phyloP scores from a whole-genome alignment of 2,329 filamentous ascomycete species.

The Trichoderma sp. region DNA sequence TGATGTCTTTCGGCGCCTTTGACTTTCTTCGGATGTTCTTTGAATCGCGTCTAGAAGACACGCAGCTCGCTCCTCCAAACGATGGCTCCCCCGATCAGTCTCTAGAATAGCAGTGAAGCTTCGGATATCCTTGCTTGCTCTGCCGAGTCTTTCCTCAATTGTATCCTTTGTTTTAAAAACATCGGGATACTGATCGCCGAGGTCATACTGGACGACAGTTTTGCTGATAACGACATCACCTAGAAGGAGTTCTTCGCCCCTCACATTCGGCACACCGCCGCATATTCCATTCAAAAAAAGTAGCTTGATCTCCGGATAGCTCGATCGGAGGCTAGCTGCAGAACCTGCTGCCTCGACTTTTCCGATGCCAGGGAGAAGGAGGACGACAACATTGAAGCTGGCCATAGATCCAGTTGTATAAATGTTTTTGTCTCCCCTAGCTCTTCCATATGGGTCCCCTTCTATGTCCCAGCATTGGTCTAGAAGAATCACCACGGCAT shows the following conservation, averaged over 20 bases:
- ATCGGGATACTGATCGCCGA: slow-evolving; percentile 26
- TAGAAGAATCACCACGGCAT: slow-evolving; percentile 25
- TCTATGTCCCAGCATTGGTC: slow-evolving; percentile 29
- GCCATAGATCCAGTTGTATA: slow-evolving; percentile 32
- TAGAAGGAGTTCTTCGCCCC: slow-evolving; percentile 17
- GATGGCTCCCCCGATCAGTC: not conserved
- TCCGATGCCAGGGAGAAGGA: slow-evolving; percentile 29
- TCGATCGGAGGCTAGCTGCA: slow-evolving; percentile 30
- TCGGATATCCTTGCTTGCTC: too few species aligned
- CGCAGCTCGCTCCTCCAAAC: not conserved
- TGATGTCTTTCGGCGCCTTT: too few species aligned
- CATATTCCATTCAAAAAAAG: slow-evolving; percentile 40
- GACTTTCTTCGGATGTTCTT: too few species aligned
- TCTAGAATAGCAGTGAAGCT: not conserved
- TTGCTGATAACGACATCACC: slow-evolving; percentile 34
- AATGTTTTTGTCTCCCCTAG: slow-evolving; percentile 26
- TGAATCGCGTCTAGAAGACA: not conserved
- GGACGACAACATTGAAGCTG: slow-evolving; percentile 29
- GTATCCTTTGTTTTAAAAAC: slow-evolving; percentile 27
- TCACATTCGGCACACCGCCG: slow-evolving; percentile 33
- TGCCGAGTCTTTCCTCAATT: not conserved
- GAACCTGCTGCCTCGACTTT: slow-evolving; percentile 28
- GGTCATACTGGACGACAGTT: slow-evolving; percentile 30
- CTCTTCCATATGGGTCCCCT: slow-evolving; percentile 24
- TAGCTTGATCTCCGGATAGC: slow-evolving; percentile 34